Evolutionary conservation across 352 stramenopile species (phyloP).

Genomic region (Pythium diclinum): DNA sequence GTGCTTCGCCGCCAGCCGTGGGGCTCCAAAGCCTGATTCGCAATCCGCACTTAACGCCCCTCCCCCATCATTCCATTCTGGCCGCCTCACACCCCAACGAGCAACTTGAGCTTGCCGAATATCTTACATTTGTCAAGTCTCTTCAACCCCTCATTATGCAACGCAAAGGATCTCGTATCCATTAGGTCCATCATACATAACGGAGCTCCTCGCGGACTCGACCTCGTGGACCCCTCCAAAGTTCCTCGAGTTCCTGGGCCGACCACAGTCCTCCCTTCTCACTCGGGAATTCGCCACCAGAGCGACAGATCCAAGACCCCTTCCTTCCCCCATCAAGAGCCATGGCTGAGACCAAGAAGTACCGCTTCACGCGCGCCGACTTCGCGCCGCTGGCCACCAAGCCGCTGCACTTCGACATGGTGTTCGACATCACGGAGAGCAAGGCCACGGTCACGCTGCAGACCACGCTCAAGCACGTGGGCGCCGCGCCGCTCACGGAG

Average conservation of each 20-base stretch:
- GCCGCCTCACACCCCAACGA: not conserved
- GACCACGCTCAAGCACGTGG: constrained; percentile 60
- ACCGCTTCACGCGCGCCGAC: constrained; percentile 67
- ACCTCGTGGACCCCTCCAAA: not conserved
- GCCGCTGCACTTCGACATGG: constrained; percentile 78
- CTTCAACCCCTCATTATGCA: constrained; percentile 10
- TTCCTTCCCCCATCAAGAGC: not conserved
- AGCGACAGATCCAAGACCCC: constrained; percentile 7
- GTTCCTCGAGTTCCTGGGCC: too few species aligned
- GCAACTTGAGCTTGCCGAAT: constrained; percentile 6
- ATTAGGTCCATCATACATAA: constrained; percentile 1
- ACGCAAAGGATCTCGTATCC: constrained; percentile 17
- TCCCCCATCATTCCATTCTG: constrained; percentile 8
- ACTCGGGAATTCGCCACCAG: constrained; percentile 26
- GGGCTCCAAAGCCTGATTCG: constrained; percentile 14
- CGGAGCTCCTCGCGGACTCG: constrained; percentile 1
- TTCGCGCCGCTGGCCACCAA: constrained; percentile 63
- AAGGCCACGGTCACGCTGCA: constrained; percentile 66
- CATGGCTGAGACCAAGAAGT: constrained; percentile 43
- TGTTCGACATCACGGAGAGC: constrained; percentile 68
- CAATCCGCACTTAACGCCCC: constrained; percentile 19
- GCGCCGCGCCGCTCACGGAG: constrained; percentile 35
- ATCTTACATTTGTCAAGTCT: not conserved
- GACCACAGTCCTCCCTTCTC: constrained; percentile 1
- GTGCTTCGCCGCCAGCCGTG: not conserved